phyloP scores from a whole-genome alignment of 139 green algal species.

The Ettlia oleoabundans region DNA sequence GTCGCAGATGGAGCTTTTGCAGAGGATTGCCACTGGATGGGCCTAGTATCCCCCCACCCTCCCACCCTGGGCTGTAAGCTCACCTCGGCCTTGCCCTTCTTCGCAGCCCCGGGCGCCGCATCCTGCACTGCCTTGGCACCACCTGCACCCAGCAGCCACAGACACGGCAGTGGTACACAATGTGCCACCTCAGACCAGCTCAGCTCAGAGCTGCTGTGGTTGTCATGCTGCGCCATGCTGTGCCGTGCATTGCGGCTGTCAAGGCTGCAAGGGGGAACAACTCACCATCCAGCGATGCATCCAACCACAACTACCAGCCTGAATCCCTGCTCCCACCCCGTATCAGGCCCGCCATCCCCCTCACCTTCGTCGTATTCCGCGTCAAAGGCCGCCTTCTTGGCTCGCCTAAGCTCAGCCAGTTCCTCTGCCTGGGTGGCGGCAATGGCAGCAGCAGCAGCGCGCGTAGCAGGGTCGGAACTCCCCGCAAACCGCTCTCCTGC shows the following conservation, averaged over 20 bases:
- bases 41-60: background rate
- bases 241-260: too few relatives aligned
- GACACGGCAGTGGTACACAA: too few relatives aligned
- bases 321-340: background rate
- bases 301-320: too few relatives aligned
- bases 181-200: too few relatives aligned
- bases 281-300: too few relatives aligned
- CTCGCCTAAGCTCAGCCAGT: slow-evolving; percentile 62
- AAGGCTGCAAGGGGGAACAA: background rate
- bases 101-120: background rate
- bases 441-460: slow-evolving; percentile 54
- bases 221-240: too few relatives aligned
- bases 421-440: slow-evolving; percentile 55
- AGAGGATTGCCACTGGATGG: too few relatives aligned
- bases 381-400: slow-evolving; percentile 89
- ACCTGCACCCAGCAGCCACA: too few relatives aligned
- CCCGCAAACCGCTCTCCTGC: slow-evolving; percentile 50
- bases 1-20: too few relatives aligned
- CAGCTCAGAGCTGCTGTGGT: too few relatives aligned
- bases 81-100: slow-evolving; percentile 39
- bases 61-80: too few relatives aligned
- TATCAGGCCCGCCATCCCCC: background rate
- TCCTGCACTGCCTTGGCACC: slow-evolving; percentile 48
- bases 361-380: slow-evolving; percentile 63
- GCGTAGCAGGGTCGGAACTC: slow-evolving; percentile 58